phyloP scores from a whole-genome alignment of 2,329 filamentous ascomycete genomes.

The Raffaelea deltoideospora region DNA sequence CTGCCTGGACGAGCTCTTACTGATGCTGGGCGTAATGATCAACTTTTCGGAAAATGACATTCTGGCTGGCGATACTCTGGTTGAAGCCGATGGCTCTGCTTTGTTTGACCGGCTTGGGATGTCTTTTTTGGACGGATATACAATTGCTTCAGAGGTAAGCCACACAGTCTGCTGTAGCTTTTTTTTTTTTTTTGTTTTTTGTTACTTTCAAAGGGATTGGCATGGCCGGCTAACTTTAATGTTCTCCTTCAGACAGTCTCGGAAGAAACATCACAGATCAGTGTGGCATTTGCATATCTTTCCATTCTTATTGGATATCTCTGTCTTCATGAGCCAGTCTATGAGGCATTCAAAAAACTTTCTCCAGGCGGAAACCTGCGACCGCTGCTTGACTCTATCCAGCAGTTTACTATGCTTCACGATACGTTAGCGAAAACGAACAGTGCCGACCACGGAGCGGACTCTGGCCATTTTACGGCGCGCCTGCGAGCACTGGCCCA shows the following conservation, averaged over 20 bases:
- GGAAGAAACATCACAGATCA: slow-evolving; percentile 58
- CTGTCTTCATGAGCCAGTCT: slow-evolving; percentile 38
- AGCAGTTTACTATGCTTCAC: slow-evolving; percentile 38
- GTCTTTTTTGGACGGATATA: slow-evolving; percentile 53
- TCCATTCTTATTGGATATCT: slow-evolving; percentile 73
- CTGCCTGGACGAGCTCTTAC: slow-evolving; percentile 54
- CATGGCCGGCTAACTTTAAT: slow-evolving; percentile 10
- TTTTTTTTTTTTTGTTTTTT: too few species aligned
- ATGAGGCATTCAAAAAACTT: slow-evolving; percentile 25
- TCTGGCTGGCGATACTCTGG: slow-evolving; percentile 36
- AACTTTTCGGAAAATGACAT: slow-evolving; percentile 73
- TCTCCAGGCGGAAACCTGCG: slow-evolving; percentile 28
- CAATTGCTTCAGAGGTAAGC: slow-evolving; percentile 53
- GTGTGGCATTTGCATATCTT: slow-evolving; percentile 76
- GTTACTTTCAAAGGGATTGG: too few species aligned
- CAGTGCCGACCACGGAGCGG: slow-evolving; percentile 17
- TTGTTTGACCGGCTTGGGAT: slow-evolving; percentile 37
- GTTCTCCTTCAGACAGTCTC: slow-evolving; percentile 41
- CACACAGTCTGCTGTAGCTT: neutral
- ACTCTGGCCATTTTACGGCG: slow-evolving; percentile 18
- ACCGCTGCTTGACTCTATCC: slow-evolving; percentile 34
- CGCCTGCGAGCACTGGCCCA: slow-evolving; percentile 24
- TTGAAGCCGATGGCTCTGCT: slow-evolving; percentile 17
- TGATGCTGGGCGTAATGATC: slow-evolving; percentile 70
- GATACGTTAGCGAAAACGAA: slow-evolving; percentile 29